Evolutionary conservation across 768 basidiomycete genomes (phyloP).

Genomic region (Mycena metata): DNA sequence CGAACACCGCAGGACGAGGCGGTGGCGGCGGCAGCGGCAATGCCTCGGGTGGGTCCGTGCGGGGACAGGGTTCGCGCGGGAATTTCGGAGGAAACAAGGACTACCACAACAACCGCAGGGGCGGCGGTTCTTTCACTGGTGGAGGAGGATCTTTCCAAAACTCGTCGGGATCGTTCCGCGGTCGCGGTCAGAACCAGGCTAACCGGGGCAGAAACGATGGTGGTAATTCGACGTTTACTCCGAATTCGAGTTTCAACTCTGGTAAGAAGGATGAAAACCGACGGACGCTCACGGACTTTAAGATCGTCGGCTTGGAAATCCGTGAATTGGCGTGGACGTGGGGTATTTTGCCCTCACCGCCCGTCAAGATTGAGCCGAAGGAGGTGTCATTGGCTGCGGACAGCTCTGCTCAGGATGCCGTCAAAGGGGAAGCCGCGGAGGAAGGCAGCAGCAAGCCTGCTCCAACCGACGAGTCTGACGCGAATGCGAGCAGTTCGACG

Average conservation of each 20-base stretch:
- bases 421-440: conserved; percentile 52
- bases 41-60: conserved; percentile 60
- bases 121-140: conserved; percentile 73
- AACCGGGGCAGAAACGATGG: conserved; percentile 52
- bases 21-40: conserved; percentile 45
- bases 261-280: conserved; percentile 92
- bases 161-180: conserved; percentile 65
- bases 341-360: conserved; percentile 68
- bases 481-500: conserved; percentile 38
- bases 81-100: conserved; percentile 75
- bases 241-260: conserved; percentile 58
- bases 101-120: conserved; percentile 74
- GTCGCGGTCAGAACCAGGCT: conserved; percentile 72
- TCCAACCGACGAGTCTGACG: conserved; percentile 41
- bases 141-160: conserved; percentile 56
- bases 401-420: conserved; percentile 48
- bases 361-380: conserved; percentile 53
- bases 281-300: conserved; percentile 97
- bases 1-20: conserved; percentile 42
- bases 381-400: conserved; percentile 47
- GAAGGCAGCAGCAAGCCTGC: conserved; percentile 42
- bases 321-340: conserved; percentile 88
- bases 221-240: conserved; percentile 56
- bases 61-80: conserved; percentile 75
- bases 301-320: conserved; percentile 92